Evolutionary conservation across 179 eudicot genomes (phyloP), one percentile per base, ranked within the genome.

Genomic region (Nepenthes alata): DNA sequence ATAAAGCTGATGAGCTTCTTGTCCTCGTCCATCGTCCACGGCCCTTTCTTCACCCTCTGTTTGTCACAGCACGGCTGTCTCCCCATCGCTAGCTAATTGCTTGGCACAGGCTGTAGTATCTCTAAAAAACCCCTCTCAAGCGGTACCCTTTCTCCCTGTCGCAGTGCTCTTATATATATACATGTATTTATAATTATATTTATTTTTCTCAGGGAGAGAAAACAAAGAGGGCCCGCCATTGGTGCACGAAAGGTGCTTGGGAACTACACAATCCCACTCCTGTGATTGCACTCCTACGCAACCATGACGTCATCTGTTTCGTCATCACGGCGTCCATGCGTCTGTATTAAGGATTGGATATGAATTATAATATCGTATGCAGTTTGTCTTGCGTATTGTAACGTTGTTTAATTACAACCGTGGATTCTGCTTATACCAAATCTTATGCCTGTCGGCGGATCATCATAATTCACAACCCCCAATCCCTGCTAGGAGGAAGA

Each of bases 61-160:
- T 90, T 90, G 75, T 90, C 97, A 62, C 97, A 90, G 57, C 97
- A 90, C 37, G 97, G 97, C 58, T 88, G 96, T 62, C 97, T 75
- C 34, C 97, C 97, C 97, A 89, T 89, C 11, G 53, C 45, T 41
- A 41, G 8, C 6, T 7, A 4, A 41, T 41, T 4, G 45, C 45
- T 7, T 4, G 25, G 25, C 5, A 41, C 5, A 41, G 8, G 6
- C 8, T 0, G 45, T 41, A 41, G 0, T 41, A 41, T 41, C 45
- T 25, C 25, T 25, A 25, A 25, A 25, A 25, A 25, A 25, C 25
- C 25, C 25, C 25, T 25, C 25, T 25, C 25, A 25, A 25, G 25
- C 25, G 1, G 25, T 0, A 25, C 25, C 25, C 25, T 25, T 25
- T 25, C 25, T 25, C 25, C 25, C 25, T 25, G 0, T 25, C 25